Conservation (phyloP, 352 stramenopile genomes). For the Pythium biforme region DNA sequence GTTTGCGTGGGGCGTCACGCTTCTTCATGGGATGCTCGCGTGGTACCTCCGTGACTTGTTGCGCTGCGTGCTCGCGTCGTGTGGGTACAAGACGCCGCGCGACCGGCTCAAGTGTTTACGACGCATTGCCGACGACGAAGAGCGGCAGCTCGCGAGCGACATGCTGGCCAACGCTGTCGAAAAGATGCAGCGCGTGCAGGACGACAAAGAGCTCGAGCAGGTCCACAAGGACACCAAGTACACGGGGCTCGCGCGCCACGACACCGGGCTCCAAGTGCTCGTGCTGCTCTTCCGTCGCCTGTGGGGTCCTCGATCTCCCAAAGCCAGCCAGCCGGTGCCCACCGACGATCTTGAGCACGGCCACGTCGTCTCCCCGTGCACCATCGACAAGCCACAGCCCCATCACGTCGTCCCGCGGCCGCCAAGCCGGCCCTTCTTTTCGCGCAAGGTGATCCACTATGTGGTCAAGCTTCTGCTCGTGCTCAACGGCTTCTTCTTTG, state of each 20-base stretch:
- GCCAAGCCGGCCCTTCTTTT: constrained; percentile 10
- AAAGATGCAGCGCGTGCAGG: constrained; percentile 23
- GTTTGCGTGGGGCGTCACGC: constrained; percentile 21
- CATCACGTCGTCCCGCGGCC: not conserved
- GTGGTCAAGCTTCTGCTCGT: constrained; percentile 21
- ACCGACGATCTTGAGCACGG: not conserved
- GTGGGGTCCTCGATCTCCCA: not conserved
- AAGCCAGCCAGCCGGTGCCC: too few relatives aligned
- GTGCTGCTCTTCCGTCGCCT: constrained; percentile 12
- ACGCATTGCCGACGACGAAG: constrained; percentile 13
- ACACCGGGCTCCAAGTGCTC: constrained; percentile 18
- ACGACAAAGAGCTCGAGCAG: constrained; percentile 20
- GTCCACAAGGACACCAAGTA: constrained; percentile 14
- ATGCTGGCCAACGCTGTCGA: constrained; percentile 15
- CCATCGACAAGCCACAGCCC: not conserved
- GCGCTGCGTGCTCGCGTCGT: constrained; percentile 2
- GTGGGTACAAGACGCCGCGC: constrained; percentile 1
- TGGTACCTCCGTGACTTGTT: constrained; percentile 12
- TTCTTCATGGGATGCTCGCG: constrained; percentile 5
- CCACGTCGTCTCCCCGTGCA: not conserved
- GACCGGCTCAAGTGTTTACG: constrained; percentile 16
- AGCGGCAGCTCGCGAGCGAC: constrained; percentile 1
- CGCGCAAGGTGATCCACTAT: constrained; percentile 18
- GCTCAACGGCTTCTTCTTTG: constrained; percentile 26
- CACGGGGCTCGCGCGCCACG: constrained; percentile 8